Percentiles rank a stretch among this genome's conserved stretches.
Conservation (phyloP, 495 filamentous ascomycete species). For the Podospora fimiseda region DNA sequence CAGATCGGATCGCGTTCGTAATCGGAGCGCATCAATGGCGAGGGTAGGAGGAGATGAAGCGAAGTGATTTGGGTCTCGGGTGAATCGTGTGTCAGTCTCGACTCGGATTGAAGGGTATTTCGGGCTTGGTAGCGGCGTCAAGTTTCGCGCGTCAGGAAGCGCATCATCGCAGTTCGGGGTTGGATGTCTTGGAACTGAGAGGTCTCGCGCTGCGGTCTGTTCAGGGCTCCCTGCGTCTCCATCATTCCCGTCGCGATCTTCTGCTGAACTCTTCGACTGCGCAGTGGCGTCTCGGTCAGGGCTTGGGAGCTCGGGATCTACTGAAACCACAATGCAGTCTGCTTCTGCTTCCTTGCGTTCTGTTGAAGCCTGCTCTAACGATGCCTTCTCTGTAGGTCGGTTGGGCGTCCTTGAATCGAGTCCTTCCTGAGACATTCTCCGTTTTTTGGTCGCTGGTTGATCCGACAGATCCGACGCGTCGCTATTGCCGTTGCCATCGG, state of each 20-base stretch:
- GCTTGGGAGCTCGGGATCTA: too few species aligned
- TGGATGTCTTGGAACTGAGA: not conserved
- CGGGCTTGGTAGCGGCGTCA: slow-evolving; percentile 14
- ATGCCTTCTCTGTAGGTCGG: not conserved
- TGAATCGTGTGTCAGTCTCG: slow-evolving; percentile 1
- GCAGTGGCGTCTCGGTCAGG: too few species aligned
- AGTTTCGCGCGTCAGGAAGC: not conserved
- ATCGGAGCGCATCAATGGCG: slow-evolving; percentile 6
- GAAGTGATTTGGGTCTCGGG: not conserved
- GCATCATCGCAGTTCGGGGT: not conserved
- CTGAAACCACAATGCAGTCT: too few species aligned
- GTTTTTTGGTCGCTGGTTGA: slow-evolving; percentile 40
- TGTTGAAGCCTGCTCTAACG: too few species aligned
- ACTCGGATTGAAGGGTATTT: not conserved
- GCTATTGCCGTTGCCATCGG: slow-evolving; percentile 6
- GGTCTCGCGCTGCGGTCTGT: not conserved
- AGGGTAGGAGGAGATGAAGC: slow-evolving; percentile 22
- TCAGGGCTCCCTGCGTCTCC: not conserved
- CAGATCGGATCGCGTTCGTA: slow-evolving; percentile 1
- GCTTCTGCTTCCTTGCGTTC: too few species aligned
- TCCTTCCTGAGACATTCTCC: slow-evolving; percentile 25
- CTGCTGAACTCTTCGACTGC: not conserved
- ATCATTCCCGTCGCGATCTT: not conserved
- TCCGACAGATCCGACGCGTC: slow-evolving; percentile 16
- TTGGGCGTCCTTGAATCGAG: not conserved